A percentile compares a stretch with the other conserved stretches of the same genome.
phyloP scores from a whole-genome alignment of 225 moss, liverwort and hornwort species.

The Straminergon stramineum region DNA sequence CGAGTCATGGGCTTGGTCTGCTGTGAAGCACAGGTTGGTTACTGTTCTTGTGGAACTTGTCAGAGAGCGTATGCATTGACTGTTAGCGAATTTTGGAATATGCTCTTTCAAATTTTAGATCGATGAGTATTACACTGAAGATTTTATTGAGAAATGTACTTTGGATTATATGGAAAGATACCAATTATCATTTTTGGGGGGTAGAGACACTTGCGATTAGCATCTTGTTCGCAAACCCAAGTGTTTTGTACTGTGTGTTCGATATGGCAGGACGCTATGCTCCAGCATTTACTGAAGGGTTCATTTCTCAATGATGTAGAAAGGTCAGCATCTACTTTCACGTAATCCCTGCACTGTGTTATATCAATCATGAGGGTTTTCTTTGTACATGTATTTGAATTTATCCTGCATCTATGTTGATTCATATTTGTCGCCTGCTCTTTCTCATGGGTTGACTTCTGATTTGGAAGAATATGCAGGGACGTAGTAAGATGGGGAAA shows the following conservation, averaged over 20 bases:
- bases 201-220: not conserved
- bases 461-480: slow-evolving; percentile 16
- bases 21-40: slow-evolving; percentile 90
- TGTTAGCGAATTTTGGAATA: not conserved
- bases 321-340: slow-evolving; percentile 28
- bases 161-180: not conserved
- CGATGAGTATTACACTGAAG: not conserved
- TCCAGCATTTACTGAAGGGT: slow-evolving; percentile 50
- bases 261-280: slow-evolving; percentile 67
- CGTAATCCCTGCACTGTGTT: not conserved
- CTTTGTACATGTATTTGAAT: not conserved
- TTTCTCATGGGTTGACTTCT: not conserved
- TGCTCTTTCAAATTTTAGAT: not conserved
- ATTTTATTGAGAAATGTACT: not conserved
- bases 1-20: slow-evolving; percentile 87
- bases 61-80: not conserved
- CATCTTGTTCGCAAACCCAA: not conserved
- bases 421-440: not conserved
- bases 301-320: slow-evolving; percentile 57
- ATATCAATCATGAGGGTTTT: not conserved
- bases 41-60: not conserved
- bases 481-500: slow-evolving; percentile 93
- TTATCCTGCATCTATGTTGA: not conserved
- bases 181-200: not conserved
- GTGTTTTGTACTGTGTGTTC: not conserved